These are phyloP conservation scores for Biscogniauxia marginata DNA, from an alignment of 2,329 filamentous ascomycete species.

Conservation along the genomic window DNA sequence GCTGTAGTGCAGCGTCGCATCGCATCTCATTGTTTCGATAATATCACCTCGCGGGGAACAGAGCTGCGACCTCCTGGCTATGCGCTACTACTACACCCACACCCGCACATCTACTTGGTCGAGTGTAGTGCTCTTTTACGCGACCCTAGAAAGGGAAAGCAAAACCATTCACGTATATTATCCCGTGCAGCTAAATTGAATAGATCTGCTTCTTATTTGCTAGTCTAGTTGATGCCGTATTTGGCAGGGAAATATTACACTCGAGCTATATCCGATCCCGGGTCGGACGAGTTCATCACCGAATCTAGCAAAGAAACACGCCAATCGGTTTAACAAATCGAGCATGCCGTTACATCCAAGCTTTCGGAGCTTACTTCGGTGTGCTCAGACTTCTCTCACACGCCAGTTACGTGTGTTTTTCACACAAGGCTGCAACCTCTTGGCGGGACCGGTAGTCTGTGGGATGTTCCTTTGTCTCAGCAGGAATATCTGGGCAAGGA, in stretches of 20 bases:
- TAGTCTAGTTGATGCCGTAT: neutral
- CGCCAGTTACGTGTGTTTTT: conserved; percentile 7
- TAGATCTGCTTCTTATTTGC: neutral
- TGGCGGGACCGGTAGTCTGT: conserved; percentile 15
- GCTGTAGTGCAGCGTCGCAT: conserved; percentile 19
- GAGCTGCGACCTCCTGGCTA: conserved; percentile 11
- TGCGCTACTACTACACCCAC: conserved; percentile 13
- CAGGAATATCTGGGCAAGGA: conserved; percentile 15
- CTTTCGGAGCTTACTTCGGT: conserved; percentile 6
- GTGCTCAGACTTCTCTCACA: conserved; percentile 3
- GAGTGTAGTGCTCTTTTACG: neutral
- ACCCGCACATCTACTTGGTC: conserved; percentile 3
- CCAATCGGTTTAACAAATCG: conserved; percentile 8
- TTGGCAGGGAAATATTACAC: neutral
- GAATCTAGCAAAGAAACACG: conserved; percentile 7
- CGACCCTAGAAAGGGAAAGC: neutral
- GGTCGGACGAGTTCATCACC: conserved; percentile 1
- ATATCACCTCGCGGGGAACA: conserved; percentile 6
- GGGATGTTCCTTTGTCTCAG: conserved; percentile 9
- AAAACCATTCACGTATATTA: too few relatives aligned
- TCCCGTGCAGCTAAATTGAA: too few relatives aligned
- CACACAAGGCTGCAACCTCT: conserved; percentile 15
- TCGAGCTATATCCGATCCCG: neutral
- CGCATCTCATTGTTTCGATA: conserved; percentile 5
- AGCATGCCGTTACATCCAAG: conserved; percentile 12